Percentiles rank a stretch among this genome's conserved stretches.
phyloP scores from a whole-genome alignment of 495 filamentous ascomycete species.

The Hyaloscypha finlandica region DNA sequence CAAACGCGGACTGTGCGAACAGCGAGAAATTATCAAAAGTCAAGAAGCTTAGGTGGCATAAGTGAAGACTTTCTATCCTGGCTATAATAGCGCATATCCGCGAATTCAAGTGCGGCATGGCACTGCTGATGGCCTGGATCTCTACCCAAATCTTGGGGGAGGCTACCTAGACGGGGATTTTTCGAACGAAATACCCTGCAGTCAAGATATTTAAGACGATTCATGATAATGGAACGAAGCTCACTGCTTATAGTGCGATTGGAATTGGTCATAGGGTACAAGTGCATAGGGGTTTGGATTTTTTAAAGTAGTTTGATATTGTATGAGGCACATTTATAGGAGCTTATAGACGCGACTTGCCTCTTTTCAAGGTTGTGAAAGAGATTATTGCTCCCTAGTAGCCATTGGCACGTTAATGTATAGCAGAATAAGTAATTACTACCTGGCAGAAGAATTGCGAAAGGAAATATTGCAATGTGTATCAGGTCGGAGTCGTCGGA shows the following conservation, averaged over 20 bases:
- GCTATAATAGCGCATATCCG: conserved; percentile 40
- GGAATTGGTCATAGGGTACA: conserved; percentile 53
- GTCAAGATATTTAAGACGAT: conserved; percentile 44
- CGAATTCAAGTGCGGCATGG: conserved; percentile 45
- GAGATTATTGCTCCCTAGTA: too few species aligned
- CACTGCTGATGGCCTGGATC: conserved; percentile 37
- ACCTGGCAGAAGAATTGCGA: too few species aligned
- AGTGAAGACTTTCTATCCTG: conserved; percentile 37
- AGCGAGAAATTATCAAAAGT: conserved; percentile 37
- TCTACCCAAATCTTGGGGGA: conserved; percentile 34
- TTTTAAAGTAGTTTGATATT: conserved; percentile 48
- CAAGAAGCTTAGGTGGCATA: conserved; percentile 37
- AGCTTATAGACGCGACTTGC: too few species aligned
- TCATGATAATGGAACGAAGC: conserved; percentile 44
- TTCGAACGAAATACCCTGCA: conserved; percentile 36
- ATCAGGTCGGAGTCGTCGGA: too few species aligned
- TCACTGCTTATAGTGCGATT: conserved; percentile 44
- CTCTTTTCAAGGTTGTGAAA: too few species aligned
- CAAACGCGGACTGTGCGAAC: conserved; percentile 44
- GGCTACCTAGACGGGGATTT: conserved; percentile 10
- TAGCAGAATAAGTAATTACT: too few species aligned
- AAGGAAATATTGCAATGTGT: too few species aligned
- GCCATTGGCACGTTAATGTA: too few species aligned
- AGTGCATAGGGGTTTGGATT: conserved; percentile 38
- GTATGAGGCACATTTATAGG: not conserved